Percentiles rank a stretch among this genome's conserved stretches.
Evolutionary conservation across 2,329 filamentous ascomycete genomes (phyloP).

Genomic region (Claviceps purpurea): DNA sequence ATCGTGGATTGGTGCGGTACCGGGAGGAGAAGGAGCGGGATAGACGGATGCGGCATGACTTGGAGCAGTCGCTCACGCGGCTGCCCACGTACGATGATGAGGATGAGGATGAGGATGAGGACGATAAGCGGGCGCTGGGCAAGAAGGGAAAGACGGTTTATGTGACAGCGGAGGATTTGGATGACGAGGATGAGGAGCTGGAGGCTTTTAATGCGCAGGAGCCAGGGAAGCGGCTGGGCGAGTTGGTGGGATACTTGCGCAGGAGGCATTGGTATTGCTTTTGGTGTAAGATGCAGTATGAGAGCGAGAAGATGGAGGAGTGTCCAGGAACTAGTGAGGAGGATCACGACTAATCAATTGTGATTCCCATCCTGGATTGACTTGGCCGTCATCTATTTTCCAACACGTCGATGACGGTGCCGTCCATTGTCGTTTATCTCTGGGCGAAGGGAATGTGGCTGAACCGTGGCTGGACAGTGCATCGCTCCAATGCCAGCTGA

Average conservation of each 20-base stretch:
- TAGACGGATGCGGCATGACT: slow-evolving; percentile 47
- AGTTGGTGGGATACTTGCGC: slow-evolving; percentile 56
- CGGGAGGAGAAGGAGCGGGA: slow-evolving; percentile 60
- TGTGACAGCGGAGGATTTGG: slow-evolving; percentile 52
- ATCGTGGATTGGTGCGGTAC: slow-evolving; percentile 58
- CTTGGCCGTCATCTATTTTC: too few species aligned
- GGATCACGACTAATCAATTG: slow-evolving; percentile 44
- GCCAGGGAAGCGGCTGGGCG: slow-evolving; percentile 50
- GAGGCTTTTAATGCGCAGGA: slow-evolving; percentile 64
- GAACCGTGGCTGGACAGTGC: too few species aligned
- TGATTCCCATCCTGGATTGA: too few species aligned
- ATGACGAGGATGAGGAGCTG: slow-evolving; percentile 69
- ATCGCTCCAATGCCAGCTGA: too few species aligned
- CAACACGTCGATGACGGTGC: too few species aligned
- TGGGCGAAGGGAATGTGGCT: too few species aligned
- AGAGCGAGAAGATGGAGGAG: slow-evolving; percentile 61
- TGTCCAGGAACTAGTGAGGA: slow-evolving; percentile 84
- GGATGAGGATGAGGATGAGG: slow-evolving; percentile 56
- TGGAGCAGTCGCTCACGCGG: slow-evolving; percentile 49
- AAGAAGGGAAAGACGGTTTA: slow-evolving; percentile 38
- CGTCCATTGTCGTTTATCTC: too few species aligned
- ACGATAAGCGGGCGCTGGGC: slow-evolving; percentile 58
- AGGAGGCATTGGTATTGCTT: slow-evolving; percentile 74
- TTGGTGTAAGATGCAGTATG: slow-evolving; percentile 84
- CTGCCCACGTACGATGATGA: slow-evolving; percentile 57